Conservation (phyloP, 1,139 yeast species). For the Geotrichum histeridarum region DNA sequence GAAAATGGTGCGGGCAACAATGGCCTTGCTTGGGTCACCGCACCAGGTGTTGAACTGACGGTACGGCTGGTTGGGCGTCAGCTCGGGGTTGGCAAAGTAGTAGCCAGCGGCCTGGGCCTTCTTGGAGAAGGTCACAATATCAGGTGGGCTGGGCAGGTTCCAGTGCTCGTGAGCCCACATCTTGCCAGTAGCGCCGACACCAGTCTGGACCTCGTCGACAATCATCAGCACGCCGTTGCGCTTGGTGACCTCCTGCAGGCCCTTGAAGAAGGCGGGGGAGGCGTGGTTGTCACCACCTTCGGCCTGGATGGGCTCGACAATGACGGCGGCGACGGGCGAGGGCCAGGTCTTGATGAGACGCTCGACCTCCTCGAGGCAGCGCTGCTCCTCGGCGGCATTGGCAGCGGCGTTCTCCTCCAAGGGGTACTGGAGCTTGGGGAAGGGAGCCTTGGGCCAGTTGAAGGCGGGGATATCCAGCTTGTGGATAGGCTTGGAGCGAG, state of each 20-base stretch:
- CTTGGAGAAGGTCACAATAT: conserved; percentile 77
- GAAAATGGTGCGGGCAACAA: conserved; percentile 66
- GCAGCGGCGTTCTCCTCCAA: conserved; percentile 51
- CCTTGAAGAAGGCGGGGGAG: conserved; percentile 68
- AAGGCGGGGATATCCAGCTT: conserved; percentile 79
- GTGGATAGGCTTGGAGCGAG: conserved; percentile 78
- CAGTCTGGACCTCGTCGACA: conserved; percentile 82
- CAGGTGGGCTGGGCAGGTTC: conserved; percentile 66
- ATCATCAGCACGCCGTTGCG: conserved; percentile 65
- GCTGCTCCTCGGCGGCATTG: conserved; percentile 60
- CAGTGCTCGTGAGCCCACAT: conserved; percentile 88
- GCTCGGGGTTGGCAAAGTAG: conserved; percentile 65
- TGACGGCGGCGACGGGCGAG: conserved; percentile 67
- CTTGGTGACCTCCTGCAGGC: conserved; percentile 64
- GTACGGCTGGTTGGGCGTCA: conserved; percentile 66
- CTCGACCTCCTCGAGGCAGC: conserved; percentile 60
- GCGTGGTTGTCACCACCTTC: conserved; percentile 91
- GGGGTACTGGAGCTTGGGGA: conserved; percentile 72
- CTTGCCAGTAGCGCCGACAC: conserved; percentile 79
- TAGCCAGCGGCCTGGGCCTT: conserved; percentile 85
- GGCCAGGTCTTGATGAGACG: conserved; percentile 52
- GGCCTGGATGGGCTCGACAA: conserved; percentile 77
- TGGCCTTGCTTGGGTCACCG: conserved; percentile 78
- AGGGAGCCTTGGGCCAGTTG: conserved; percentile 83
- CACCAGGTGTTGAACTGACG: conserved; percentile 91